Percentiles rank a stretch among this genome's conserved stretches.
phyloP scores from a whole-genome alignment of 1,139 yeast species.

The Wickerhamiella pararugosa region DNA sequence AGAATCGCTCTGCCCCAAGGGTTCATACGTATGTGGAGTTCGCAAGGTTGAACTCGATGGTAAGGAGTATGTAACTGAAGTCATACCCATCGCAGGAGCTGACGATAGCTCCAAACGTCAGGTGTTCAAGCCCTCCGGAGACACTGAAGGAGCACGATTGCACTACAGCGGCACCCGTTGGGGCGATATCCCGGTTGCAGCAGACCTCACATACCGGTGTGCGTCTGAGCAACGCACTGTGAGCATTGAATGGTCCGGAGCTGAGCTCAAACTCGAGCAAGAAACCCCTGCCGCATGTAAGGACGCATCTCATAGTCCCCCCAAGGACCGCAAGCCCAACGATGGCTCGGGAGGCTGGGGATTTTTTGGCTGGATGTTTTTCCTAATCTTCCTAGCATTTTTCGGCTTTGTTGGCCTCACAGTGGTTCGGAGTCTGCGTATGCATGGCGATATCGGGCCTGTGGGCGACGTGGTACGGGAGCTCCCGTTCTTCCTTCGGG shows the following conservation, averaged over 20 bases:
- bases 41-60: conserved; percentile 27
- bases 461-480: conserved; percentile 46
- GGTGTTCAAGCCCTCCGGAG: conserved; percentile 12
- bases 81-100: conserved; percentile 35
- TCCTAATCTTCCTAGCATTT: conserved; percentile 40
- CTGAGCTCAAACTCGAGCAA: conserved; percentile 23
- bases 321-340: conserved; percentile 20
- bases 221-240: conserved; percentile 23
- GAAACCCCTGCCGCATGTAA: conserved; percentile 30
- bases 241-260: conserved; percentile 25
- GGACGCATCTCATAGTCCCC: conserved; percentile 1
- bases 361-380: conserved; percentile 27
- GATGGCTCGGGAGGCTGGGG: conserved; percentile 20
- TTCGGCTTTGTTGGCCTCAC: conserved; percentile 63
- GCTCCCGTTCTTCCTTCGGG: conserved; percentile 65
- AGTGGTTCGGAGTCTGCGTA: conserved; percentile 50
- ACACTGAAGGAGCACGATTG: conserved; percentile 30
- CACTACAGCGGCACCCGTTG: conserved; percentile 45
- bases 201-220: conserved; percentile 41
- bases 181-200: conserved; percentile 46
- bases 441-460: conserved; percentile 28
- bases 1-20: conserved; percentile 40
- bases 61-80: conserved; percentile 35
- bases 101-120: conserved; percentile 17
- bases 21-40: conserved; percentile 43